These are phyloP conservation scores for Mycena capillaripes DNA, from an alignment of 768 basidiomycete species.

Conservation along the genomic window DNA sequence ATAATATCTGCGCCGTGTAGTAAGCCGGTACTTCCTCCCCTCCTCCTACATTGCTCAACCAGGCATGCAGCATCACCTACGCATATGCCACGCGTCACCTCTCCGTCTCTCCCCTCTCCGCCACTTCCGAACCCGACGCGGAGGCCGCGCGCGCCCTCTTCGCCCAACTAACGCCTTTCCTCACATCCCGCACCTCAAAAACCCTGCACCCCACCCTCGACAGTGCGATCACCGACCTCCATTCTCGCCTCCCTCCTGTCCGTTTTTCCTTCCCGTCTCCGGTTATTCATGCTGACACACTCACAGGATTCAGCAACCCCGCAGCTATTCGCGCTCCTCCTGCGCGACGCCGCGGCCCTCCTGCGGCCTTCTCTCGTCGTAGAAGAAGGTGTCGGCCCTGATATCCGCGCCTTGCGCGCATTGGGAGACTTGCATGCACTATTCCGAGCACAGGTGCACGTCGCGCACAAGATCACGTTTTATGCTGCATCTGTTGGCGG, in stretches of 20 bases:
- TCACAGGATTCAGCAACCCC: slow-evolving; percentile 40
- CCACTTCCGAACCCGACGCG: slow-evolving; percentile 56
- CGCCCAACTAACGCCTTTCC: slow-evolving; percentile 72
- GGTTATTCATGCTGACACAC: not conserved
- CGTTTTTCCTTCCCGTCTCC: slow-evolving; percentile 34
- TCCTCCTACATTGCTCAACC: not conserved
- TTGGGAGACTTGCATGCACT: slow-evolving; percentile 69
- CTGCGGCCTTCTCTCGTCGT: slow-evolving; percentile 62
- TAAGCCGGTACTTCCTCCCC: slow-evolving; percentile 56
- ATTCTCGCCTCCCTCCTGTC: slow-evolving; percentile 74
- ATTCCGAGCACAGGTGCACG: slow-evolving; percentile 52
- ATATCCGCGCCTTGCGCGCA: slow-evolving; percentile 57
- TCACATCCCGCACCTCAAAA: slow-evolving; percentile 71
- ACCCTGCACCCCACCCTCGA: slow-evolving; percentile 65
- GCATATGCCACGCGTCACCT: slow-evolving; percentile 75
- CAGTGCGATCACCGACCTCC: slow-evolving; percentile 71
- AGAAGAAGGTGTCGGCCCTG: slow-evolving; percentile 51
- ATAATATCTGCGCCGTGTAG: slow-evolving; percentile 80
- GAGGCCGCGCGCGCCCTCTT: slow-evolving; percentile 63
- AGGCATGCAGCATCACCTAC: slow-evolving; percentile 72
- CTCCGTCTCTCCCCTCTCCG: slow-evolving; percentile 68
- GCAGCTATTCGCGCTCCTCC: slow-evolving; percentile 64
- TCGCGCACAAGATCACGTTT: slow-evolving; percentile 74
- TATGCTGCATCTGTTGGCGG: slow-evolving; percentile 64
- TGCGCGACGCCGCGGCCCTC: slow-evolving; percentile 68